These are phyloP conservation scores for Penicillium sp. DNA, from an alignment of 2,329 filamentous ascomycete species.

Conservation along the genomic window DNA sequence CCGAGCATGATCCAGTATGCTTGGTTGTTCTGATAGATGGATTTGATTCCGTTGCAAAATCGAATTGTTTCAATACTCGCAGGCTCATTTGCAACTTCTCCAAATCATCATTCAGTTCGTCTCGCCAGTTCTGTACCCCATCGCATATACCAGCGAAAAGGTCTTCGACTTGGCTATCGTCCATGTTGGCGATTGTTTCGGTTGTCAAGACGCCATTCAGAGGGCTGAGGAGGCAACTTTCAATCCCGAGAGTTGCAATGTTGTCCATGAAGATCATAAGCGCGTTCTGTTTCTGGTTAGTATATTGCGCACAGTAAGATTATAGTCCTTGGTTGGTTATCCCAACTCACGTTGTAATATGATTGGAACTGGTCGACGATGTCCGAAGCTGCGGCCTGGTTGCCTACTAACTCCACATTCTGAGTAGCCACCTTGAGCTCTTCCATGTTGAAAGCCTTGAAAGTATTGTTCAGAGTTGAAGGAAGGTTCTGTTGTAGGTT, in stretches of 20 bases:
- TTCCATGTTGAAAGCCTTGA: neutral
- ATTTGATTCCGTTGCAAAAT: neutral
- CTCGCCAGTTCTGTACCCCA: neutral
- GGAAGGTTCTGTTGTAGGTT: neutral
- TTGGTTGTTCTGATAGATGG: too few species aligned
- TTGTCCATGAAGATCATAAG: neutral
- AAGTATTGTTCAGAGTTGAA: too few species aligned
- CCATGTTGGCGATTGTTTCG: neutral
- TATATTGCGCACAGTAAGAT: neutral
- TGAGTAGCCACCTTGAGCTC: neutral
- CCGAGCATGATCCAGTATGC: fast-evolving
- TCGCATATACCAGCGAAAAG: neutral
- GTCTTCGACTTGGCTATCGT: neutral
- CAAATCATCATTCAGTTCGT: neutral
- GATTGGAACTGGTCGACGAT: conserved; percentile 24
- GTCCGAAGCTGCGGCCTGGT: conserved; percentile 41
- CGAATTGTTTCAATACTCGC: conserved; percentile 9
- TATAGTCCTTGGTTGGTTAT: neutral
- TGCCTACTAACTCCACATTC: conserved; percentile 5
- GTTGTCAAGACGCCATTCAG: neutral
- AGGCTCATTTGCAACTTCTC: neutral
- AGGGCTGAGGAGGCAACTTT: conserved; percentile 3
- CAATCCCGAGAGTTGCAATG: neutral
- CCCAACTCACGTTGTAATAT: conserved; percentile 25
- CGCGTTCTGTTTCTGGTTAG: neutral